phyloP scores from a whole-genome alignment of 805 yeast species.

The Metschnikowia colocasiae region DNA sequence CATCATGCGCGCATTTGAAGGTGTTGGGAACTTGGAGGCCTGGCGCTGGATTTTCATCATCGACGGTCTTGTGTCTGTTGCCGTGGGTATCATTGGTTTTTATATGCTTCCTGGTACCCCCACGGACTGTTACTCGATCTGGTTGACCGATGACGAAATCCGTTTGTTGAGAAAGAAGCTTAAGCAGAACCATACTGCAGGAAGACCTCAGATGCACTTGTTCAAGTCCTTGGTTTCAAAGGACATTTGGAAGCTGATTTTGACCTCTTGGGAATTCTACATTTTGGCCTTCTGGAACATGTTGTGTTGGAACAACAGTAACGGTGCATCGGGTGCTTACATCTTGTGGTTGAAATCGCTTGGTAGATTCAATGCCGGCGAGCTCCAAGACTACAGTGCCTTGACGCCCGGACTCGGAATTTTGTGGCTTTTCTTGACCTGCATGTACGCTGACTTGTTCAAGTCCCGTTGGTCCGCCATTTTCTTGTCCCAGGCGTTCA shows the following conservation, averaged over 20 bases:
- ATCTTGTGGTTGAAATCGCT: conserved; percentile 51
- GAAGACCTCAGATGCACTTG: conserved; percentile 16
- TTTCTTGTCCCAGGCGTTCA: conserved; percentile 50
- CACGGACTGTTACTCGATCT: conserved; percentile 18
- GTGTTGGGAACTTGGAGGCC: conserved; percentile 15
- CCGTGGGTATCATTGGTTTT: conserved; percentile 17
- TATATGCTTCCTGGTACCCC: conserved; percentile 22
- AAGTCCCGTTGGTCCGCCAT: conserved; percentile 50
- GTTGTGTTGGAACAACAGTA: conserved; percentile 61
- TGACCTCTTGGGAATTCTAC: conserved; percentile 59
- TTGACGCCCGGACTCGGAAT: conserved; percentile 45
- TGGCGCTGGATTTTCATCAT: conserved; percentile 20
- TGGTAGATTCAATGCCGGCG: conserved; percentile 25
- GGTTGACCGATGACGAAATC: conserved; percentile 19
- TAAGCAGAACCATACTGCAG: conserved; percentile 18
- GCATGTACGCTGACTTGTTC: conserved; percentile 37
- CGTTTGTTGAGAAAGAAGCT: conserved; percentile 36
- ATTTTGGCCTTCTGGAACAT: conserved; percentile 52
- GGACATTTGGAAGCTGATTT: conserved; percentile 49
- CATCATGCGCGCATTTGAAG: conserved; percentile 13
- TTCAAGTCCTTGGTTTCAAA: conserved; percentile 15
- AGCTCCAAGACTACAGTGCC: conserved; percentile 41
- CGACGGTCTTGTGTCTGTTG: conserved; percentile 17
- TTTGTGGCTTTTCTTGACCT: conserved; percentile 35
- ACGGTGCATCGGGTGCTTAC: conserved; percentile 53